These are phyloP conservation scores for Cucurbitaria berberidis DNA, from an alignment of 2,329 filamentous ascomycete species.

Conservation along the genomic window DNA sequence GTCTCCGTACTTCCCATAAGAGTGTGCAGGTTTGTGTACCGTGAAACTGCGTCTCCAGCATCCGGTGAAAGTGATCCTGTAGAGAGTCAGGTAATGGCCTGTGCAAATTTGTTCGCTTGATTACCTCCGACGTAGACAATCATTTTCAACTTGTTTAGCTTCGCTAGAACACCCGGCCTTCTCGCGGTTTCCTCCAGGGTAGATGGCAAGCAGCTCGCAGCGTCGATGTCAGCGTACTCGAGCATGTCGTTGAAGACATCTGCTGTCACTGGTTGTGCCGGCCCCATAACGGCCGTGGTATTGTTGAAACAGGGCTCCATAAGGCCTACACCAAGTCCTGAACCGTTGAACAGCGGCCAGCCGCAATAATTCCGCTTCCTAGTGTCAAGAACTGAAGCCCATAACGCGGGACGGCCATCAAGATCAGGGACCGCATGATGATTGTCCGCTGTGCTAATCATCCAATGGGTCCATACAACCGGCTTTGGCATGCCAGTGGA, in stretches of 20 bases:
- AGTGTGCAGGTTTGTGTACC: conserved; percentile 17
- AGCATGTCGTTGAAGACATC: conserved; percentile 25
- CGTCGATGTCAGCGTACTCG: conserved; percentile 24
- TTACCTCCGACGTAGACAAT: conserved; percentile 32
- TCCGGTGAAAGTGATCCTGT: conserved; percentile 23
- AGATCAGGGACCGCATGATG: conserved; percentile 27
- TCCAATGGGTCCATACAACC: conserved; percentile 39
- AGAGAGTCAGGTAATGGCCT: conserved; percentile 5
- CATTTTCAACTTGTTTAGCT: conserved; percentile 23
- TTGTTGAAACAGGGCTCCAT: conserved; percentile 22
- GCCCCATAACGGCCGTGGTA: conserved; percentile 26
- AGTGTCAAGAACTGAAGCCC: conserved; percentile 11
- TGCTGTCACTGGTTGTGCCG: conserved; percentile 19
- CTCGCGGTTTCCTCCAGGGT: conserved; percentile 30
- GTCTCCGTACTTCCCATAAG: conserved; percentile 29
- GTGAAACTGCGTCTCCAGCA: conserved; percentile 28
- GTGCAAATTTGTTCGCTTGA: no score
- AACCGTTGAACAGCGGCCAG: conserved; percentile 27
- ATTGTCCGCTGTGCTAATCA: conserved; percentile 20
- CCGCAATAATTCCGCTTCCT: conserved; percentile 23
- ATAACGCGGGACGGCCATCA: conserved; percentile 26
- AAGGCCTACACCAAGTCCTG: conserved; percentile 23
- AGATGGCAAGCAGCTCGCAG: conserved; percentile 20
- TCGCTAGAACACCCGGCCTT: conserved; percentile 22
- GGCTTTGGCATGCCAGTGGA: conserved; percentile 49